phyloP scores from a whole-genome alignment of 2,329 filamentous ascomycete genomes.

The Blastomyces percursus region DNA sequence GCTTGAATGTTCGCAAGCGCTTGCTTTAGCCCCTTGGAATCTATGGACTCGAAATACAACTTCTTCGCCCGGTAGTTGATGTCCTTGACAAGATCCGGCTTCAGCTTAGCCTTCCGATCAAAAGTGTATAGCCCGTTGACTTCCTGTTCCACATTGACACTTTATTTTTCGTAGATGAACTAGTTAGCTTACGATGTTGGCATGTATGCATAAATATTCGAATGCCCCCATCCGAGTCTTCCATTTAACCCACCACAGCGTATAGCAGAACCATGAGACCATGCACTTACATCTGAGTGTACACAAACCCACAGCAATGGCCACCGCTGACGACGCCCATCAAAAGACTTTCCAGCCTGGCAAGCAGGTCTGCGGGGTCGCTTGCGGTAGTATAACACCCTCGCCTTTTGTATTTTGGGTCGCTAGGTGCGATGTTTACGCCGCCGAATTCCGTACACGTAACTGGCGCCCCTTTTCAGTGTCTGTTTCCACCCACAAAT shows the following conservation, averaged over 20 bases:
- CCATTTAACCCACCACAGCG: too few species aligned
- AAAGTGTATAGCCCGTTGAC: constrained; percentile 57
- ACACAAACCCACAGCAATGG: constrained; percentile 52
- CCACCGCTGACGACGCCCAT: constrained; percentile 48
- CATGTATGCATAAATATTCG: not conserved
- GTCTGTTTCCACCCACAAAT: constrained; percentile 46
- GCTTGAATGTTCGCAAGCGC: not conserved
- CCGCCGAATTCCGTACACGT: constrained; percentile 59
- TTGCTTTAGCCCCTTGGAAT: not conserved
- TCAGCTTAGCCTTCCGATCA: constrained; percentile 51
- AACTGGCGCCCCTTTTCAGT: constrained; percentile 46
- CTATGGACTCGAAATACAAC: constrained; percentile 33
- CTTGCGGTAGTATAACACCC: constrained; percentile 53
- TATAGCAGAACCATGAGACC: not conserved
- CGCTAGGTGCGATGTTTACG: constrained; percentile 50
- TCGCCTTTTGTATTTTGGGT: constrained; percentile 31
- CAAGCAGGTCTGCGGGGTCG: constrained; percentile 49
- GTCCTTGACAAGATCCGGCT: constrained; percentile 45
- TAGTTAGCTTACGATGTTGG: not conserved
- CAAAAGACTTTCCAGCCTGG: constrained; percentile 48
- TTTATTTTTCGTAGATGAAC: not conserved
- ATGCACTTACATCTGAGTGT: constrained; percentile 50
- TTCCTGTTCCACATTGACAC: constrained; percentile 52
- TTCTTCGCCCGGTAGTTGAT: constrained; percentile 46
- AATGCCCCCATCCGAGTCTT: not conserved